phyloP scores from a whole-genome alignment of 441 rosid genomes.

The Pelargonium fulgidum region DNA sequence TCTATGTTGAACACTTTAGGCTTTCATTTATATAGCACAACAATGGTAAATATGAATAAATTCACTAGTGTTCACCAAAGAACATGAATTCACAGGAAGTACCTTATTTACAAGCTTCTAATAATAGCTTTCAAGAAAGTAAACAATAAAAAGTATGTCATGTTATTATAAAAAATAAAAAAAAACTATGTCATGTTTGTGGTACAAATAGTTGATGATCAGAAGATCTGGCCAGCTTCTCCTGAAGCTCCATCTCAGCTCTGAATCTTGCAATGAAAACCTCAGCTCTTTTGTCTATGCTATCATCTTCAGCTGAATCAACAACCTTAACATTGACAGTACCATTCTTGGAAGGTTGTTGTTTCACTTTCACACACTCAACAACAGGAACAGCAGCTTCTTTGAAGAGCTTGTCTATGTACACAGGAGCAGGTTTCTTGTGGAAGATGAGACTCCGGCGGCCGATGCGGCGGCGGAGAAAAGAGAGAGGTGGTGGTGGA shows the following conservation, averaged over 20 bases:
- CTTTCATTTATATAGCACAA: no score
- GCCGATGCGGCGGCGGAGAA: constrained; percentile 21
- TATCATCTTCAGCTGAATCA: constrained; percentile 42
- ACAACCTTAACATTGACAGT: constrained; percentile 28
- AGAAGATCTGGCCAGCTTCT: constrained; percentile 26
- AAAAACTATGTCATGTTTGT: no score
- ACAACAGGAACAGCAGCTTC: constrained; percentile 21
- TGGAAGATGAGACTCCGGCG: constrained; percentile 15
- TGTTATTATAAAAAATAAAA: no score
- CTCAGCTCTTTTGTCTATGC: constrained; percentile 76
- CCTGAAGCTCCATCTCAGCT: constrained; percentile 50
- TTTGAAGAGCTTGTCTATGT: constrained; percentile 47
- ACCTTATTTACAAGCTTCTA: no score
- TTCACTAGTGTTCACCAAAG: no score
- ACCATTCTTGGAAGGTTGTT: constrained; percentile 10
- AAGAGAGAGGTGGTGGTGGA: background rate
- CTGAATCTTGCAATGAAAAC: constrained; percentile 56
- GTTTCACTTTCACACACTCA: background rate
- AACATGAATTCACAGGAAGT: no score
- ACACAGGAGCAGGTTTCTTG: constrained; percentile 39
- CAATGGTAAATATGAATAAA: no score
- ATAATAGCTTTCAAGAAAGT: no score
- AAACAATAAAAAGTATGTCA: no score
- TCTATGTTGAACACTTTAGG: no score
- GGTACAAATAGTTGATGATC: no score